Conservation (phyloP, 768 basidiomycete species). For the Phaffia tasmanica region DNA sequence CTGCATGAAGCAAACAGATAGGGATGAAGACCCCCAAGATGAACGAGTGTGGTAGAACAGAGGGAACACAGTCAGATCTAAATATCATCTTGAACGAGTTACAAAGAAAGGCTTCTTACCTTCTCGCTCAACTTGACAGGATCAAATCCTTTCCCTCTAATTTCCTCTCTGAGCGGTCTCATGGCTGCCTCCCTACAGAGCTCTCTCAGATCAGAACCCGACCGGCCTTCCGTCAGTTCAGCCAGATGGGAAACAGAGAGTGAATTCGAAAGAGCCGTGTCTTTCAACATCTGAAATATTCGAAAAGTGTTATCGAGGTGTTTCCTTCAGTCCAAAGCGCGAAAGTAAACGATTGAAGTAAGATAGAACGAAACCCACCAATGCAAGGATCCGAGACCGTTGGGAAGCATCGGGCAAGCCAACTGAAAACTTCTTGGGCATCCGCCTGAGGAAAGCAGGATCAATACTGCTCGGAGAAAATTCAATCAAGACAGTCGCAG, state of each 20-base stretch:
- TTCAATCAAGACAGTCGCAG: neutral
- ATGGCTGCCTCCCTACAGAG: constrained; percentile 88
- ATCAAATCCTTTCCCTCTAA: constrained; percentile 16
- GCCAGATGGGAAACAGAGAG: constrained; percentile 60
- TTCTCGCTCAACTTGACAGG: constrained; percentile 34
- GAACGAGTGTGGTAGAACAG: neutral
- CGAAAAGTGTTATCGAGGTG: neutral
- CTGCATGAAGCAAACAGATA: constrained; percentile 39
- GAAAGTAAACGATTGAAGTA: neutral
- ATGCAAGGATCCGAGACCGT: constrained; percentile 65
- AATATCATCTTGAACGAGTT: neutral
- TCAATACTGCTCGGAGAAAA: constrained; percentile 33
- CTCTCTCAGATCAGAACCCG: constrained; percentile 85
- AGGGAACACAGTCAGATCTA: neutral
- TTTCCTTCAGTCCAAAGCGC: neutral
- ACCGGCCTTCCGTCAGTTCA: constrained; percentile 56
- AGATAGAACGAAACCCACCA: constrained; percentile 45
- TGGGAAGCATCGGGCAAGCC: constrained; percentile 66
- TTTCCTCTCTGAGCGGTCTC: constrained; percentile 51
- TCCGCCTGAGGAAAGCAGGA: constrained; percentile 44
- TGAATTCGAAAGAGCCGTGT: constrained; percentile 53
- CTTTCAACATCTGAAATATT: constrained; percentile 61
- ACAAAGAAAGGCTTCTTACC: constrained; percentile 37
- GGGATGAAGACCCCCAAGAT: neutral
- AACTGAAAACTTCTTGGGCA: constrained; percentile 92